Evolutionary conservation across 139 green algal genomes (phyloP).

Genomic region (Cymbomonas tetramitiformis): DNA sequence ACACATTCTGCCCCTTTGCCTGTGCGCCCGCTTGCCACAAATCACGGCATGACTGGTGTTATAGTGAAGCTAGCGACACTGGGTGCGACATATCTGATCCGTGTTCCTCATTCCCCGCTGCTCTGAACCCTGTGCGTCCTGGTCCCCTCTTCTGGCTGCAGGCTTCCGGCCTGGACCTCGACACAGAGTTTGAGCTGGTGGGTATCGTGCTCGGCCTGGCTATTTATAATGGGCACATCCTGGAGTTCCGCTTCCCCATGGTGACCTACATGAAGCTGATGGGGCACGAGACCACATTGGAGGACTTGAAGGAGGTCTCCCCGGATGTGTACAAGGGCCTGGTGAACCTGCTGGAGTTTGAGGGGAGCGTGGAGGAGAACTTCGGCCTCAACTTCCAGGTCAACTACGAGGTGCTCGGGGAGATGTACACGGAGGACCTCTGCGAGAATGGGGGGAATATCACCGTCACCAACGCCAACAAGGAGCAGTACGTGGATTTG

Average conservation of each 20-base stretch:
- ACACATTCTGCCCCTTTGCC: no score
- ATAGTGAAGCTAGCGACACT: no score
- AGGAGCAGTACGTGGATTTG: slow-evolving; percentile 46
- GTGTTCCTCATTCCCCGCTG: no score
- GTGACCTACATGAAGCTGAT: slow-evolving; percentile 70
- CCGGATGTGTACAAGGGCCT: slow-evolving; percentile 15
- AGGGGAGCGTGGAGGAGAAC: slow-evolving; percentile 9
- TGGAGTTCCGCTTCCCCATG: slow-evolving; percentile 67
- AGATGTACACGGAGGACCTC: slow-evolving; percentile 30
- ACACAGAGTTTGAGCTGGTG: slow-evolving; percentile 66
- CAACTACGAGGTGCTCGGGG: neutral
- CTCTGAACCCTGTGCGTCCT: no score
- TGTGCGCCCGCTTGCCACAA: no score
- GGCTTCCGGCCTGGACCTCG: no score
- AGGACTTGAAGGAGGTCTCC: slow-evolving; percentile 28
- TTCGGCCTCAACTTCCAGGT: slow-evolving; percentile 12
- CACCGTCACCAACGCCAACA: slow-evolving; percentile 45
- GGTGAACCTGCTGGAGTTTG: slow-evolving; percentile 22
- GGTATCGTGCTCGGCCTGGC: slow-evolving; percentile 72
- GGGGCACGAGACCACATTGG: slow-evolving; percentile 24
- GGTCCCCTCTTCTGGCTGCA: no score
- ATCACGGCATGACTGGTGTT: no score
- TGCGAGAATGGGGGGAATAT: slow-evolving; percentile 28
- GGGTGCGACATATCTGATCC: no score
- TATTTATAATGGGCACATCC: slow-evolving; percentile 78